Base-by-base conservation (phyloP, 345 rosid genomes). In the Ceriops decandra region DNA sequence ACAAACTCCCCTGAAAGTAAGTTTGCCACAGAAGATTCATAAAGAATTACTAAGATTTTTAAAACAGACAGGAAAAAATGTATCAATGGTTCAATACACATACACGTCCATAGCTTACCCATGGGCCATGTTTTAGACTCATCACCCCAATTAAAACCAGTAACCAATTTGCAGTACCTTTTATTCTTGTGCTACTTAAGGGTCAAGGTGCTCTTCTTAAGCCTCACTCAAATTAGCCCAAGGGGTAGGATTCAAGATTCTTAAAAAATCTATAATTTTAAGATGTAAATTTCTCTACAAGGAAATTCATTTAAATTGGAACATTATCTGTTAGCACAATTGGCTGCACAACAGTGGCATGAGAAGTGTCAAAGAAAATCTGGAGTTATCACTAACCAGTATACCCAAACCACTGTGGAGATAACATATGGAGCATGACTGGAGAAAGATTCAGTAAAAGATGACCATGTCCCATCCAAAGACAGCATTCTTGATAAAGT, bases 321-420 rank as follows among this genome's bases (percentile, higher is more conserved):
- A 36, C 27, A 15, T 30, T 7, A 68, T 28, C 17, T 10, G 17
- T 21, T 46, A 15, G 49, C 8, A 60, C 13, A 36, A 65, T 58
- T 57, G 21, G 46, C 17, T 19, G 51, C n/a, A 11, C 11, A 67
- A n/a, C 35, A 42, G 57, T 22, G 62, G 4, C 62, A 61, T 28
- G 51, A 4, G 30, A 71, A 20, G 49, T 46, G 67, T 53, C 4
- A 57, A 71, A 64, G 63, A 63, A 72, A 66, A 69, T 51, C 47
- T 46, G 26, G 52, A 69, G 68, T 58, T 53, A 47, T 24, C 62
- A 76, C 88, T 69, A 75, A 92, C 96, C 95, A 90, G 82, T 90
- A 90, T 61, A 92, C 96, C 98, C 98, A 92, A 24, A 80, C 60
- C 30, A 92, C 80, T 0, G 91, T 92, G 64, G 98, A 90, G 64